Evolutionary conservation across 768 basidiomycete species (phyloP).

Genomic region (Tricholoma sp.): DNA sequence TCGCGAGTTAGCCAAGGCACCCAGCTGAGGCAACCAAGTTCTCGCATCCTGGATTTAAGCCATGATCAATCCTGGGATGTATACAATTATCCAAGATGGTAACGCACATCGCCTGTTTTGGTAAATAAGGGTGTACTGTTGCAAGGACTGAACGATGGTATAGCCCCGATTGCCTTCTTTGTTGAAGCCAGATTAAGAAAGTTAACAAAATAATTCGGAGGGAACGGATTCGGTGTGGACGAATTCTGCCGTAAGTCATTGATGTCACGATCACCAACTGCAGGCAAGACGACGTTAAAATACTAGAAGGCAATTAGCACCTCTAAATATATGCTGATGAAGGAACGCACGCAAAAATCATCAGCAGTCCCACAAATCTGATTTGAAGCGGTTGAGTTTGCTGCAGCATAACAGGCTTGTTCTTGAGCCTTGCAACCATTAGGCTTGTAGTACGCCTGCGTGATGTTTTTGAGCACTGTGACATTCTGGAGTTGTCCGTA

Average conservation of each 20-base stretch:
- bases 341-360: conserved; percentile 46
- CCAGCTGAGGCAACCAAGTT: conserved; percentile 46
- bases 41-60: conserved; percentile 41
- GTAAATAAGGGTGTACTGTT: conserved; percentile 38
- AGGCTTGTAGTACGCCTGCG: conserved; percentile 38
- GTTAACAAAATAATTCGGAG: conserved; percentile 49
- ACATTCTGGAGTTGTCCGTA: conserved; percentile 58
- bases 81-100: not conserved
- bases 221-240: conserved; percentile 38
- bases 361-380: conserved; percentile 46
- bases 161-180: conserved; percentile 53
- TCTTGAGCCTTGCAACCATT: conserved; percentile 54
- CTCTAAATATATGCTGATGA: not conserved
- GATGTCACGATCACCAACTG: conserved; percentile 46
- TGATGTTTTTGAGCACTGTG: conserved; percentile 40
- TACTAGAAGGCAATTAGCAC: conserved; percentile 23
- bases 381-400: conserved; percentile 39
- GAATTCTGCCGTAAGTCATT: conserved; percentile 57
- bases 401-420: conserved; percentile 52
- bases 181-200: conserved; percentile 32
- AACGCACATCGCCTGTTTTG: conserved; percentile 52
- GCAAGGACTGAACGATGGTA: conserved; percentile 44
- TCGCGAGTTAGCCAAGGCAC: conserved; percentile 38
- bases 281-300: conserved; percentile 43
- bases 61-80: not conserved